Evolutionary conservation across 2,329 filamentous ascomycete species (phyloP).

Genomic region (Daldinia sp.): DNA sequence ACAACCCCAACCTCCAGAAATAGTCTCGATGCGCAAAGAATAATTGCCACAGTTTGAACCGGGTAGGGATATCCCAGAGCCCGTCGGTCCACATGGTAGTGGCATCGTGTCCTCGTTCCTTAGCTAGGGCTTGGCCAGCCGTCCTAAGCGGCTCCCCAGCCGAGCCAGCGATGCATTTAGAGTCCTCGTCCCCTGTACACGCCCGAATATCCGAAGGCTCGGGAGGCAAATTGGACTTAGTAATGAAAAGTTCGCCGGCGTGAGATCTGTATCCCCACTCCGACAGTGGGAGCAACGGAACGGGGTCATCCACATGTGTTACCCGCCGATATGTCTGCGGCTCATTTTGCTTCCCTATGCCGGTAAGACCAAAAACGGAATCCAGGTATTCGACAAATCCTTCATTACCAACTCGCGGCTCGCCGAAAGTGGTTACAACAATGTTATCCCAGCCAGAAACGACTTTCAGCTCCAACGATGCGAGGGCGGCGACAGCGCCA

Average conservation of each 20-base stretch:
- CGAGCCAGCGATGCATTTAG: slow-evolving; percentile 75
- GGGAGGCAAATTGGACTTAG: slow-evolving; percentile 77
- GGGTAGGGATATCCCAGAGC: slow-evolving; percentile 69
- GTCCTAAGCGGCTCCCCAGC: slow-evolving; percentile 54
- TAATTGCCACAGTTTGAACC: slow-evolving; percentile 87
- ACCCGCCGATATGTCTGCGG: slow-evolving; percentile 75
- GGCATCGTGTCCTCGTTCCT: slow-evolving; percentile 34
- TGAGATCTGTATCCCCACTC: slow-evolving; percentile 93
- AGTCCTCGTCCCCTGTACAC: slow-evolving; percentile 80
- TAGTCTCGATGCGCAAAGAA: slow-evolving; percentile 97
- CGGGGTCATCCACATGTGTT: slow-evolving; percentile 88
- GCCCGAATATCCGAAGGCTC: slow-evolving; percentile 73
- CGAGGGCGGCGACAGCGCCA: slow-evolving; percentile 89
- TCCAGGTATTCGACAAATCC: slow-evolving; percentile 69
- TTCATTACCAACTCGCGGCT: slow-evolving; percentile 76
- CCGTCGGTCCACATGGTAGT: slow-evolving; percentile 50
- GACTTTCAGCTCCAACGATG: slow-evolving; percentile 80
- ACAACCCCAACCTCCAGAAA: slow-evolving; percentile 93
- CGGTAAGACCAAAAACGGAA: slow-evolving; percentile 61
- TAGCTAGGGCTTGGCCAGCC: slow-evolving; percentile 40
- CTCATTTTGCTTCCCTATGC: slow-evolving; percentile 50
- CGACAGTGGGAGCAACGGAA: slow-evolving; percentile 84
- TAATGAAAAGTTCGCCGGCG: slow-evolving; percentile 88
- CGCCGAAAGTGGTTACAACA: slow-evolving; percentile 91
- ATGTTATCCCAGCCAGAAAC: slow-evolving; percentile 79